Conservation (phyloP, 495 filamentous ascomycete species). For the Tetracladium marchalianum region DNA sequence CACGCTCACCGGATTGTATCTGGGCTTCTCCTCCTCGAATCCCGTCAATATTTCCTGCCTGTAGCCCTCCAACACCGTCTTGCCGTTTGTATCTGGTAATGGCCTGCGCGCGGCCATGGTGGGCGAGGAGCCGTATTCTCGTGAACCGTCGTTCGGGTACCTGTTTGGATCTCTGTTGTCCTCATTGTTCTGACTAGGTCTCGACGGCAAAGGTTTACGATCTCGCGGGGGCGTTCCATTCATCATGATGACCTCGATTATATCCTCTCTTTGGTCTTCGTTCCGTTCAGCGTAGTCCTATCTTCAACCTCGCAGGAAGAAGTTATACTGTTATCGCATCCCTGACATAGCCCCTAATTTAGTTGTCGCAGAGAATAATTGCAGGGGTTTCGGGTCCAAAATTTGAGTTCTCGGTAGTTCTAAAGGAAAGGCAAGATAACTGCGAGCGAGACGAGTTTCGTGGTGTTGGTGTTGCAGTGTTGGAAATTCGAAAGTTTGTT, state of each 20-base stretch:
- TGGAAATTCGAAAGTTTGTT: no score
- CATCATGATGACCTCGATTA: constrained; percentile 1
- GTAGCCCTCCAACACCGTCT: constrained; percentile 35
- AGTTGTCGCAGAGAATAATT: neutral
- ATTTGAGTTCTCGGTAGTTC: no score
- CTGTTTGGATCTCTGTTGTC: neutral
- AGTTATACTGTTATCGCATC: neutral
- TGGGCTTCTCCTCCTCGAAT: constrained; percentile 32
- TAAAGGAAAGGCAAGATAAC: no score
- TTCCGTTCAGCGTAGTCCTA: neutral
- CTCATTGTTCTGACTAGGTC: constrained; percentile 6
- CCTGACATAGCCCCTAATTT: neutral
- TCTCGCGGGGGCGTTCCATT: constrained; percentile 3
- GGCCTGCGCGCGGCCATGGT: neutral
- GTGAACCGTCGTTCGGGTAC: constrained; percentile 6
- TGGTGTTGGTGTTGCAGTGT: no score
- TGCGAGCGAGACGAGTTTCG: no score
- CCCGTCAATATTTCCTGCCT: constrained; percentile 31
- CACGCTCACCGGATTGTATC: constrained; percentile 37
- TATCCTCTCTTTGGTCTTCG: neutral
- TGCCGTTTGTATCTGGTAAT: constrained; percentile 4
- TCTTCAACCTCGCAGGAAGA: neutral
- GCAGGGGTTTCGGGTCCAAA: no score
- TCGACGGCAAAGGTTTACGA: constrained; percentile 5
- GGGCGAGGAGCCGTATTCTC: constrained; percentile 4